phyloP scores from a whole-genome alignment of 108 stramenopile species.

The Stephanodiscus minutulus region DNA sequence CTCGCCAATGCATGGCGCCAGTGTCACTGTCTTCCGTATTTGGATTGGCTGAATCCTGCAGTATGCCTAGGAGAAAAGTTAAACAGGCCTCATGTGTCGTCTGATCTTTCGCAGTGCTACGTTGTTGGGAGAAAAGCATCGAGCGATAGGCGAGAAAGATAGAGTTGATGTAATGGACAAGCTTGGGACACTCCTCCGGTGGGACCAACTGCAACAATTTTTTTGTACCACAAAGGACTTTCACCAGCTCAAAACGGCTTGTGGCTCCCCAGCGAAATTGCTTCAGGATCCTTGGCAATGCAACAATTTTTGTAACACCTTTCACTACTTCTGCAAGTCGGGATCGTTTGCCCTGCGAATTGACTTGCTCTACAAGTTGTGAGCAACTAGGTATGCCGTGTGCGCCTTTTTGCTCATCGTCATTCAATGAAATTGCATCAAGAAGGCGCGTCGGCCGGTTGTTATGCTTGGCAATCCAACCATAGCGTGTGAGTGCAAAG shows the following conservation, averaged over 20 bases:
- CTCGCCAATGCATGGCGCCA: slow-evolving; percentile 79
- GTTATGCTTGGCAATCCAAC: slow-evolving; percentile 64
- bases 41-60: slow-evolving; percentile 33
- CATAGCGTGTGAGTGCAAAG: slow-evolving; percentile 78
- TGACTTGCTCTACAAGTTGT: slow-evolving; percentile 55
- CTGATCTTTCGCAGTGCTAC: slow-evolving; percentile 52
- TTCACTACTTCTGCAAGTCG: slow-evolving; percentile 87
- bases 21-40: slow-evolving; percentile 51
- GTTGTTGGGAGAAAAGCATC: slow-evolving; percentile 62
- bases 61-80: slow-evolving; percentile 57
- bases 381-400: slow-evolving; percentile 77
- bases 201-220: slow-evolving; percentile 70
- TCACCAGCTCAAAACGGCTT: slow-evolving; percentile 60
- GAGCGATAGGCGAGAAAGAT: slow-evolving; percentile 79
- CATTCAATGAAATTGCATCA: slow-evolving; percentile 63
- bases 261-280: slow-evolving; percentile 54
- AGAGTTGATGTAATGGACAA: slow-evolving; percentile 76
- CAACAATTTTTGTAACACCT: slow-evolving; percentile 75
- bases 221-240: slow-evolving; percentile 74
- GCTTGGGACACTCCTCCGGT: slow-evolving; percentile 83
- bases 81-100: slow-evolving; percentile 57
- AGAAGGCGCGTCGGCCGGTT: slow-evolving; percentile 64
- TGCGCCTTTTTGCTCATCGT: slow-evolving; percentile 60
- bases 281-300: slow-evolving; percentile 62
- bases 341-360: slow-evolving; percentile 72